Base-by-base conservation (phyloP, 2,329 filamentous ascomycete genomes). In the Pseudocercospora musae region DNA sequence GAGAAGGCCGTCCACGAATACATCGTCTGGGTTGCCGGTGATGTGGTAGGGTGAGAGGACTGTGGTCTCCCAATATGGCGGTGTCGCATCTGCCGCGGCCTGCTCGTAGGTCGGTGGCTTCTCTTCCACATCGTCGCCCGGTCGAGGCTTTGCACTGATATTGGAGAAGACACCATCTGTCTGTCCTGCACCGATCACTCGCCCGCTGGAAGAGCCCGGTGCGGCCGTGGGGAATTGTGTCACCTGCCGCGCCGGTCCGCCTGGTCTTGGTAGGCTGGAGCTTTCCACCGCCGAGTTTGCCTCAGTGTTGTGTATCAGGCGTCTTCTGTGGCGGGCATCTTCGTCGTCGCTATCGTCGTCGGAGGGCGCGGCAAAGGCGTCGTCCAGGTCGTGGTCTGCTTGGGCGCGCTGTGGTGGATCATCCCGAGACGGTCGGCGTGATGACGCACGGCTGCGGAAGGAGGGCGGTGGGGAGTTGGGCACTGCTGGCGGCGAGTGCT, bases 31-130 rank as follows among this genome's bases (percentile, higher is more conserved):
- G 23, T 91, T 91, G 68, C 96, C 88, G 42, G 88, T 87, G n/a
- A 90, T 90, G 68, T 95, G 87, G 59, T 94, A 95, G 0, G 95
- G 95, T 0, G 93, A 94, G 57, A 99, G 85, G 68, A 99, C 97
- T 0, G 95, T 98, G 5, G 95, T 99, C 81, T 99, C 95, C 95
- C 95, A 99, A 78, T 99, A 99, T 0, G 95, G 95, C 0, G 95
- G 95, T 53, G 95, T 95, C 23, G 92, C 90, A 77, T 99, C 95
- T 46, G 94, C 94, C 2, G 95, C 95, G 15, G 95, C 95, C 86
- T 98, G 94, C 83, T 99, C 95, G 76, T 99, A 99, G 37, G 94
- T 93, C 91, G 95, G 95, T 80, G 95, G 95, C 77, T 91, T 85
- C 77, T 99, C 95, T 66, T 99, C 95, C 62, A 90, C 86, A 66